Percentiles rank a stretch among this genome's conserved stretches.
phyloP scores from a whole-genome alignment of 768 basidiomycete genomes.

The Calocera viscosa region DNA sequence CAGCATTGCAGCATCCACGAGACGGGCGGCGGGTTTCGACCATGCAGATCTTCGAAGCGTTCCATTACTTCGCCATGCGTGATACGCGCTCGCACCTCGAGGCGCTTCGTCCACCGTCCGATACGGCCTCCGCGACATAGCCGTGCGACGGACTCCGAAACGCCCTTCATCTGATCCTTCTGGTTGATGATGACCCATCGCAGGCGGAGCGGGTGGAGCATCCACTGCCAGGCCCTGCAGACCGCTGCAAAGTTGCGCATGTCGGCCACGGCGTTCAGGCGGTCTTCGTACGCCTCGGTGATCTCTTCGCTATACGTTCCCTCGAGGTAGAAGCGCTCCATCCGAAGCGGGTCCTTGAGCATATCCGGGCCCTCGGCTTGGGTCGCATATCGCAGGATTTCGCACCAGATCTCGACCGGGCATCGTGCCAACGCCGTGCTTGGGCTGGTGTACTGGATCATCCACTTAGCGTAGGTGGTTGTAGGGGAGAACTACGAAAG shows the following conservation, averaged over 20 bases:
- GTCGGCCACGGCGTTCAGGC: not conserved
- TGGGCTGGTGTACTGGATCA: not conserved
- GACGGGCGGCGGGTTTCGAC: not conserved
- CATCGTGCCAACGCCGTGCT: constrained; percentile 5
- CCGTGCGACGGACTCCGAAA: not conserved
- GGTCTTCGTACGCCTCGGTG: not conserved
- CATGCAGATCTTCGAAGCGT: not conserved
- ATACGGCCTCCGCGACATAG: not conserved
- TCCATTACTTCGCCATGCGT: not conserved
- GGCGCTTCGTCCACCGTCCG: not conserved
- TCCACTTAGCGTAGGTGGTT: not conserved
- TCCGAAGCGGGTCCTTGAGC: not conserved
- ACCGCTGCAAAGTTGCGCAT: constrained; percentile 3
- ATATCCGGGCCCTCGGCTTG: constrained; percentile 2
- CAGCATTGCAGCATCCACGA: not conserved
- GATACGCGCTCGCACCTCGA: not conserved
- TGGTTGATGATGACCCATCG: constrained; percentile 8
- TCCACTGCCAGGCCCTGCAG: not conserved
- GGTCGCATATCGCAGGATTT: constrained; percentile 1
- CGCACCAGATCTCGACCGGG: constrained; percentile 8
- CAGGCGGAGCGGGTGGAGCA: not conserved
- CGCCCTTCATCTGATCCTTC: constrained; percentile 1
- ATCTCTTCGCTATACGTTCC: not conserved
- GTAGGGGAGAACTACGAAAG: not conserved
- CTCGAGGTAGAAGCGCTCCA: constrained; percentile 7